Evolutionary conservation across 768 basidiomycete species (phyloP).

Genomic region (Asterophora lycoperdoides): DNA sequence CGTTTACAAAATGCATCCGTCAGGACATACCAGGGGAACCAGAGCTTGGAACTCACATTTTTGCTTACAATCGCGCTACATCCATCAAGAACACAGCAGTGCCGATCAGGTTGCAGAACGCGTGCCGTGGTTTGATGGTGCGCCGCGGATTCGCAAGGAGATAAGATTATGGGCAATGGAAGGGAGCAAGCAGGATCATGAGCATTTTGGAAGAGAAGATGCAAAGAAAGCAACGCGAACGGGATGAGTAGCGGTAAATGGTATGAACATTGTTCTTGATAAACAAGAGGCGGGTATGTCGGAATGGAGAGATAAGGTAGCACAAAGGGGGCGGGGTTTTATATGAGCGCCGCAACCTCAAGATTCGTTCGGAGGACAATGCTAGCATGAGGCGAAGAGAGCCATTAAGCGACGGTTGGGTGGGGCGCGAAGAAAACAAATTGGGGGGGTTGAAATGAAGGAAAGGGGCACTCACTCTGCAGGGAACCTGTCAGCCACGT

Average conservation of each 20-base stretch:
- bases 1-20: background rate
- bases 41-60: conserved; percentile 47
- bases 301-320: conserved; percentile 14
- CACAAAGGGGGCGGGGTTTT: conserved; percentile 18
- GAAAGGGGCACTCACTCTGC: conserved; percentile 61
- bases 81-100: background rate
- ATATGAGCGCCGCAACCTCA: conserved; percentile 62
- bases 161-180: conserved; percentile 10
- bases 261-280: conserved; percentile 10
- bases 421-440: conserved; percentile 16
- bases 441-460: conserved; percentile 20
- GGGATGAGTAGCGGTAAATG: conserved; percentile 14
- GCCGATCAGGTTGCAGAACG: background rate
- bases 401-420: conserved; percentile 30
- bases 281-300: conserved; percentile 17
- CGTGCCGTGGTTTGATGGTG: background rate
- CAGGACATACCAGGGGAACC: background rate
- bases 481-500: conserved; percentile 9
- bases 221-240: conserved; percentile 9
- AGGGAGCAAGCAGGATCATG: conserved; percentile 22
- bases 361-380: conserved; percentile 67
- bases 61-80: conserved; percentile 63
- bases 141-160: background rate
- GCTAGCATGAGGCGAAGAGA: conserved; percentile 38
- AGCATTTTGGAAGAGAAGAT: conserved; percentile 11